A percentile compares a stretch with the other conserved stretches of the same genome.
phyloP scores from a whole-genome alignment of 208 protist species.

The Leishmania guyanensis region DNA sequence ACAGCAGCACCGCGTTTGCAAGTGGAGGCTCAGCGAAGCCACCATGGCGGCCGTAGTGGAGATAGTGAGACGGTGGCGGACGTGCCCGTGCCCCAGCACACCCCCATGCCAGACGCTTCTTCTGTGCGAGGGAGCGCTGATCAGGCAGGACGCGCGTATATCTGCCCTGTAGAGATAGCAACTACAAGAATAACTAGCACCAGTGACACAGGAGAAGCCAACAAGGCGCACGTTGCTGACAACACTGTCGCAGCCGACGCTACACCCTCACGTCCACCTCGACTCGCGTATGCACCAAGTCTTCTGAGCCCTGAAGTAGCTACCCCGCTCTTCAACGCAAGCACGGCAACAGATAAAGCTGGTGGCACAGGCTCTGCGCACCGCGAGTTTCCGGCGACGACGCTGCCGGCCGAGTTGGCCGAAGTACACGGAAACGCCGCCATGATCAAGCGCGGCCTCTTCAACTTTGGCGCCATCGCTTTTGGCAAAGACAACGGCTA shows the following conservation, averaged over 20 bases:
- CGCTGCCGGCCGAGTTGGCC: not conserved
- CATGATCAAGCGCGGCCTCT: conserved; percentile 1
- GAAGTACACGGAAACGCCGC: not conserved
- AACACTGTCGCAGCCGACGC: not conserved
- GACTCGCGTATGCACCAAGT: not conserved
- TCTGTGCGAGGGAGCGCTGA: not conserved
- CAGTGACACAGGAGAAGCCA: not conserved
- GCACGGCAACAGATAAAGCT: not conserved
- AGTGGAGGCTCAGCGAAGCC: not conserved
- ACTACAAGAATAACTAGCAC: not conserved
- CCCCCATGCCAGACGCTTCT: not conserved
- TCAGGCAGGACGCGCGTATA: not conserved
- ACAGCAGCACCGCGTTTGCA: not conserved
- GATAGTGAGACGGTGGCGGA: not conserved
- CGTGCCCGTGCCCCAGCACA: not conserved
- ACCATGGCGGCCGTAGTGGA: not conserved
- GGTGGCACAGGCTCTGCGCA: not conserved
- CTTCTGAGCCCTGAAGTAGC: not conserved
- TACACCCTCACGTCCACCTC: not conserved
- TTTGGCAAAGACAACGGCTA: conserved; percentile 18
- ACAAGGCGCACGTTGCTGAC: not conserved
- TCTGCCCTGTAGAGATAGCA: not conserved
- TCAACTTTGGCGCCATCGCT: conserved; percentile 10
- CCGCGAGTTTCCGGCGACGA: not conserved
- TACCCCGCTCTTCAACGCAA: not conserved